phyloP scores from a whole-genome alignment of 306 rosid genomes.

The Ormosia emarginata region DNA sequence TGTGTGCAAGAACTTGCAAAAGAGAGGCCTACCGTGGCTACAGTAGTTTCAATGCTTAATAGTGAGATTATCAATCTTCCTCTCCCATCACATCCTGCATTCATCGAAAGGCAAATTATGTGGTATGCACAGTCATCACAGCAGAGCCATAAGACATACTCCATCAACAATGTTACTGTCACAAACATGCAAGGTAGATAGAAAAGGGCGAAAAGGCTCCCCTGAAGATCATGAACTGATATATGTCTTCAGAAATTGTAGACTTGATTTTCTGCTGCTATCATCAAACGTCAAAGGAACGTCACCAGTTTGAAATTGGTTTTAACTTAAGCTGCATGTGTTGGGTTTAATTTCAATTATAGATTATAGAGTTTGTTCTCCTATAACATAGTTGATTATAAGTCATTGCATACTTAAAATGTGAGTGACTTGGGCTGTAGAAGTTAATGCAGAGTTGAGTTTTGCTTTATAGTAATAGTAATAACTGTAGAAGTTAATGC shows the following conservation, averaged over 20 bases:
- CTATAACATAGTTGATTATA: background rate
- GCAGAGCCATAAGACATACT: background rate
- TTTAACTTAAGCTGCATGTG: no score
- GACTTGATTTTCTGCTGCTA: no score
- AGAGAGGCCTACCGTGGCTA: slow-evolving; percentile 5
- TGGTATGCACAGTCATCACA: background rate
- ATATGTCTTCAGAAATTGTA: no score
- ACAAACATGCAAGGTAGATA: slow-evolving; percentile 3
- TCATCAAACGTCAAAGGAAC: no score
- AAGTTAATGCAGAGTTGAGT: background rate
- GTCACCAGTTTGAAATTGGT: no score
- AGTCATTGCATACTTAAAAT: background rate
- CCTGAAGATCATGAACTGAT: no score
- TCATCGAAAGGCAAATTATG: background rate
- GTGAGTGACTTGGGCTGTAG: background rate
- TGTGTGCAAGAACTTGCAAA: slow-evolving; percentile 16
- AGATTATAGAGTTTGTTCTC: background rate
- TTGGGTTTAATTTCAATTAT: background rate
- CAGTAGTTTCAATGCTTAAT: slow-evolving; percentile 13
- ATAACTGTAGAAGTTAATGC: no score
- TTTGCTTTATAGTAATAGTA: background rate
- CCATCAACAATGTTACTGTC: background rate
- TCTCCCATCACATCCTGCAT: background rate
- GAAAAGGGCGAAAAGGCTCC: background rate
- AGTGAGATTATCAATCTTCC: slow-evolving; percentile 11